Evolutionary conservation across 805 yeast genomes (phyloP), one percentile per base, ranked within the genome.

Genomic region (Dipodascus albidus): DNA sequence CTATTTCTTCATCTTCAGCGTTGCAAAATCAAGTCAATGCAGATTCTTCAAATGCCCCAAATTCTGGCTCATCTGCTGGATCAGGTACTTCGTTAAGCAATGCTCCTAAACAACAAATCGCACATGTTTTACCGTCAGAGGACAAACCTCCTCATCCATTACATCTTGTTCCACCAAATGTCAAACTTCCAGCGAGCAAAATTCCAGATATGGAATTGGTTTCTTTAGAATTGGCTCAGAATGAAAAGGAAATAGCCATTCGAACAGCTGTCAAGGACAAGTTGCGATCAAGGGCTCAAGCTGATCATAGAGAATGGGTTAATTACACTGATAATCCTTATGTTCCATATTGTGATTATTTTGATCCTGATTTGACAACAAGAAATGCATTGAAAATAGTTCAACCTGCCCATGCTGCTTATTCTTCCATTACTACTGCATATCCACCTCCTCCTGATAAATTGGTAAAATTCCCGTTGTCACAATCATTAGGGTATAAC

Each of bases 191-290:
- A 2, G 84, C 93, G 41, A 85, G 96, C 1, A 87, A 88, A 68
- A 86, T 91, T 58, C 97, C 98, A 15, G 97, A 91, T 67, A 77
- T 90, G 76, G 95, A 88, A 49, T 73, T 91, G 56, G 83, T 85
- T 22, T 87, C 96, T 3, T 90, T 89, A 9, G 86, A 85, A 53
- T 77, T 81, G 49, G 81, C 88, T 21, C 70, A 86, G 50, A 74
- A 79, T 50, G 90, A 83, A 57, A 87, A 88, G 68, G 84, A 87
- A 56, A 82, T 77, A 53, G 83, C 87, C 3, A 83, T 90, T 57
- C 82, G 82, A 57, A 78, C 82, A 53, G 95, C 87, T n/a, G 96
- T 93, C 50, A 79, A 82, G 57, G 96, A 87, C 60, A 86, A 87
- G 65, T 74, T 91, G 67, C 80, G 85, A 57, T 73, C 95, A 47